phyloP scores from a whole-genome alignment of 352 stramenopile genomes.

The Aphanomyces astaci region DNA sequence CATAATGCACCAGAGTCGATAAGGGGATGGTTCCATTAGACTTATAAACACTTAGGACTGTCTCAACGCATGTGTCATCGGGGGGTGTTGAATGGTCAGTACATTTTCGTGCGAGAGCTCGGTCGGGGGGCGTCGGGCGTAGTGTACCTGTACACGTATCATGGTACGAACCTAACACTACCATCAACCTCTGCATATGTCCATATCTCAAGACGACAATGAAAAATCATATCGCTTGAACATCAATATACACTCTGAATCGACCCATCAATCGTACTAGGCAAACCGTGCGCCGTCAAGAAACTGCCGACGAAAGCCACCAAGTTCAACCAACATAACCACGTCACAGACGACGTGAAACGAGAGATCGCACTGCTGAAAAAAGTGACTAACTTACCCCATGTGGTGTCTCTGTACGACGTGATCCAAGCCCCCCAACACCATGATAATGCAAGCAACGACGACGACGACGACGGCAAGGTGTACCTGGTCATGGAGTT shows the following conservation, averaged over 20 bases:
- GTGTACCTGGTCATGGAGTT: conserved; percentile 82
- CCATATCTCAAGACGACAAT: too few relatives aligned
- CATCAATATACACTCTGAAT: too few relatives aligned
- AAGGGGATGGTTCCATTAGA: too few relatives aligned
- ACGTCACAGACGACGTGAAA: conserved; percentile 48
- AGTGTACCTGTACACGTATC: conserved; percentile 63
- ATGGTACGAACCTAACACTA: conserved; percentile 22
- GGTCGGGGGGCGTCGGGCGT: conserved; percentile 57
- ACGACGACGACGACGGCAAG: conserved; percentile 38
- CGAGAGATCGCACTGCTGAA: conserved; percentile 71
- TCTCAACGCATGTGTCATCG: conserved; percentile 42
- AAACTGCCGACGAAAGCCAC: not conserved
- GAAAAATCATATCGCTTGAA: too few relatives aligned
- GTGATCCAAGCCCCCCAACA: conserved; percentile 75
- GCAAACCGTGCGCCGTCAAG: conserved; percentile 19
- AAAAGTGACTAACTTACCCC: conserved; percentile 56
- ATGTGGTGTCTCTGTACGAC: conserved; percentile 59
- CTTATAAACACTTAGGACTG: too few relatives aligned
- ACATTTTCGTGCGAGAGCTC: conserved; percentile 61
- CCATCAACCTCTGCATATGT: not conserved
- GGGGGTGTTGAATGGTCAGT: conserved; percentile 56
- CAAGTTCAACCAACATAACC: not conserved
- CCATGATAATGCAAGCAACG: too few relatives aligned
- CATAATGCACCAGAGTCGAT: too few relatives aligned
- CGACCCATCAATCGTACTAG: too few relatives aligned